These are phyloP conservation scores for Termitomyces sp. DNA, from an alignment of 1,284 basidiomycete species.

Conservation along the genomic window DNA sequence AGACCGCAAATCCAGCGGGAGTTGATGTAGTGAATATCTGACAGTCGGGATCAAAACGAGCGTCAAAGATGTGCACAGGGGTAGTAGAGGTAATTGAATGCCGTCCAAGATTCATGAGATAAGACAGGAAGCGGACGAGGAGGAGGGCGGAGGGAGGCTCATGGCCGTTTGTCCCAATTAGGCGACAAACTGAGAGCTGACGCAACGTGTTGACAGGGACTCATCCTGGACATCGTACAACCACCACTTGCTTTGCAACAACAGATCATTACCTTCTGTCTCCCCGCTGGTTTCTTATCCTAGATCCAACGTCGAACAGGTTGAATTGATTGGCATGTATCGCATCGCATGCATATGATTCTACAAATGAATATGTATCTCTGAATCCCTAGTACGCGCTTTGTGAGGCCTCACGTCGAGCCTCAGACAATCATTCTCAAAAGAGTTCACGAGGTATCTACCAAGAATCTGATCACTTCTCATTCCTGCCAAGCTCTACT, in stretches of 20 bases:
- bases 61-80: constrained; percentile 73
- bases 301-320: background rate
- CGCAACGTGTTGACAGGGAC: constrained; percentile 7
- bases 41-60: constrained; percentile 73
- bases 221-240: background rate
- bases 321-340: background rate
- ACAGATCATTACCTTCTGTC: background rate
- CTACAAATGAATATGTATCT: background rate
- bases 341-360: background rate
- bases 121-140: constrained; percentile 13
- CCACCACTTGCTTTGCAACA: background rate
- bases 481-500: background rate
- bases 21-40: constrained; percentile 81
- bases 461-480: background rate
- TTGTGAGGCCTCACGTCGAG: background rate
- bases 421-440: background rate
- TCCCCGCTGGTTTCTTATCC: background rate
- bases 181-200: constrained; percentile 9
- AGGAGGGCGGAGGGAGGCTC: constrained; percentile 9
- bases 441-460: background rate
- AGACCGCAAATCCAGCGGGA: constrained; percentile 83
- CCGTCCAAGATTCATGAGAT: constrained; percentile 82
- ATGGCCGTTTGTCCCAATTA: constrained; percentile 18
- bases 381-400: background rate
- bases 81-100: constrained; percentile 79